These are phyloP conservation scores for Kodamaea alishanica DNA, from an alignment of 1,139 yeast genomes.

Conservation along the genomic window DNA sequence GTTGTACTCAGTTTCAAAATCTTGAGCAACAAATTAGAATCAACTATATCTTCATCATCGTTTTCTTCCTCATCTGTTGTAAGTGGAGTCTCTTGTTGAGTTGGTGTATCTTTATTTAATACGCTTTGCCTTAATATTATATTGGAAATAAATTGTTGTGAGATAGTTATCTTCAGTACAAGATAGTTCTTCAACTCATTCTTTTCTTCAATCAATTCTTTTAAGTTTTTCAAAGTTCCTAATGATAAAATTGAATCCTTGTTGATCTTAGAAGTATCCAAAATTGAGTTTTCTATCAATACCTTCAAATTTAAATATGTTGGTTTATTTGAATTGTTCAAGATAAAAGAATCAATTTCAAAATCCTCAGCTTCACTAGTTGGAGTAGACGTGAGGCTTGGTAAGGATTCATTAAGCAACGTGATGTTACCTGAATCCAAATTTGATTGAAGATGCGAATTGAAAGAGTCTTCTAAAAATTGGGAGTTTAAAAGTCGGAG, in stretches of 20 bases:
- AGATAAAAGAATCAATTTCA: constrained; percentile 19
- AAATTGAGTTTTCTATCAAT: constrained; percentile 43
- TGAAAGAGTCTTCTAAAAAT: constrained; percentile 33
- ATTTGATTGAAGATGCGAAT: constrained; percentile 33
- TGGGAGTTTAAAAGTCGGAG: constrained; percentile 21
- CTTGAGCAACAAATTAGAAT: constrained; percentile 25
- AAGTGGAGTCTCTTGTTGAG: constrained; percentile 9
- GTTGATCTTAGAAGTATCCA: constrained; percentile 38
- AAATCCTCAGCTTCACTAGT: constrained; percentile 12
- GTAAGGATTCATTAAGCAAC: constrained; percentile 12
- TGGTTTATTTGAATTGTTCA: constrained; percentile 18
- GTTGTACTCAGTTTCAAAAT: constrained; percentile 33
- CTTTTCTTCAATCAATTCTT: constrained; percentile 28
- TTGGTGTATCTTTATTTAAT: too few relatives aligned
- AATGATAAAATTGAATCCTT: constrained; percentile 36
- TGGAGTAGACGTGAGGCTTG: constrained; percentile 17
- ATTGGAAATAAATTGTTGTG: constrained; percentile 35
- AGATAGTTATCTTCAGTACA: constrained; percentile 28
- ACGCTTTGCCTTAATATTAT: constrained; percentile 22
- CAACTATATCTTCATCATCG: constrained; percentile 19
- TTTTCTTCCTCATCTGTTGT: constrained; percentile 5
- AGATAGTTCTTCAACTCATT: constrained; percentile 32
- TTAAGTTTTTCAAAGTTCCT: constrained; percentile 27
- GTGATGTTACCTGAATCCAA: constrained; percentile 30
- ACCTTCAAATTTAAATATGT: constrained; percentile 41